Conservation (phyloP, 2,329 filamentous ascomycete genomes). For the Pyrenophora tritici-repentis region DNA sequence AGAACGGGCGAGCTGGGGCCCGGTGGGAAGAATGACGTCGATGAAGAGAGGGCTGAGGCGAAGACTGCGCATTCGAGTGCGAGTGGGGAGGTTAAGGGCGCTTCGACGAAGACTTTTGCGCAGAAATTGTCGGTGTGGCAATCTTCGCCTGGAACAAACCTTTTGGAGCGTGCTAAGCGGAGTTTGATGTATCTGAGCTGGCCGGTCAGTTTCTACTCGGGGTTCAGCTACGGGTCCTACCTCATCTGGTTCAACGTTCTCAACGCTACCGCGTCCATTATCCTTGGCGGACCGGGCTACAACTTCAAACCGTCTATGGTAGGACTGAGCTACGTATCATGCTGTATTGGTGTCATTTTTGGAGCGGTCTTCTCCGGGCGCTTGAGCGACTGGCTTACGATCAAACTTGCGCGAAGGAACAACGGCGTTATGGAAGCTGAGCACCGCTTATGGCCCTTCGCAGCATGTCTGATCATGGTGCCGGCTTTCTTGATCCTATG, state of each 20-base stretch:
- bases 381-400: slow-evolving; percentile 32
- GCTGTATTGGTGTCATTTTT: slow-evolving; percentile 26
- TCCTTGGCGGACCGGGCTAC: slow-evolving; percentile 29
- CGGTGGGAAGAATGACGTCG: neutral
- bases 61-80: slow-evolving; percentile 20
- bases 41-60: slow-evolving; percentile 32
- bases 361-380: slow-evolving; percentile 27
- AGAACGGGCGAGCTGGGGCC: neutral
- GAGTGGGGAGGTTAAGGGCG: slow-evolving; percentile 11
- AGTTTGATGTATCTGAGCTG: slow-evolving; percentile 39
- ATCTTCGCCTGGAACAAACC: slow-evolving; percentile 20
- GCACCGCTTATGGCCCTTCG: slow-evolving; percentile 49
- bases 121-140: slow-evolving; percentile 33
- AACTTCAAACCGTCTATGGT: slow-evolving; percentile 31
- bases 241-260: slow-evolving; percentile 38
- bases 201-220: slow-evolving; percentile 42
- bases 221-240: slow-evolving; percentile 34
- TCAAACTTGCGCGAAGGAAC: slow-evolving; percentile 45
- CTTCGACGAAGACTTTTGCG: slow-evolving; percentile 19
- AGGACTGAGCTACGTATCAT: slow-evolving; percentile 27
- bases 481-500: slow-evolving; percentile 55
- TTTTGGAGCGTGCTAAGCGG: slow-evolving; percentile 26
- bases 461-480: slow-evolving; percentile 49
- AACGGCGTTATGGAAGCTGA: slow-evolving; percentile 49
- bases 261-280: slow-evolving; percentile 34